Evolutionary conservation across 2,329 filamentous ascomycete genomes (phyloP).

Genomic region (Chalaropsis thielavioides): DNA sequence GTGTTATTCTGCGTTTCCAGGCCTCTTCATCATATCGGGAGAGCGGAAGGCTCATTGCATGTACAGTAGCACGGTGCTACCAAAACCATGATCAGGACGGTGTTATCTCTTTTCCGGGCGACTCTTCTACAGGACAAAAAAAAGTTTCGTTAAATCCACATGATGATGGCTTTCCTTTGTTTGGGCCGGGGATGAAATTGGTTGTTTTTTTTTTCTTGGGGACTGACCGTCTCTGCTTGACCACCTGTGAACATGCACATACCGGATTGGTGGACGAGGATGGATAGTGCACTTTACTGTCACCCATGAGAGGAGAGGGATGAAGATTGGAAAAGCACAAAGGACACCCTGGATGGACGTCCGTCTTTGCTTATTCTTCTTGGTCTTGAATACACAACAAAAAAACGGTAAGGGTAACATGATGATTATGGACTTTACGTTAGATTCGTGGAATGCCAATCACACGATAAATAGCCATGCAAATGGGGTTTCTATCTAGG

Average conservation of each 20-base stretch:
- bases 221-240: neutral
- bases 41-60: slow-evolving; percentile 49
- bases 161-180: slow-evolving; percentile 14
- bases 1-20: slow-evolving; percentile 44
- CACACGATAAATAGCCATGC: neutral
- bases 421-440: slow-evolving; percentile 6
- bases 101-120: slow-evolving; percentile 20
- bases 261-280: neutral
- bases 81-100: slow-evolving; percentile 22
- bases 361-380: neutral
- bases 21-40: slow-evolving; percentile 34
- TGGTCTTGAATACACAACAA: slow-evolving; percentile 3
- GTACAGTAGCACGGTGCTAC: slow-evolving; percentile 41
- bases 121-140: slow-evolving; percentile 19
- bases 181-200: slow-evolving; percentile 9
- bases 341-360: neutral
- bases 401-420: slow-evolving; percentile 10
- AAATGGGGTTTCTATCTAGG: neutral
- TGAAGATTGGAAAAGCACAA: neutral
- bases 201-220: slow-evolving; percentile 5
- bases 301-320: neutral
- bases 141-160: slow-evolving; percentile 18
- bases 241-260: slow-evolving; percentile 3
- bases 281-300: neutral
- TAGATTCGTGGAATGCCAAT: neutral